Conservation (phyloP, 495 filamentous ascomycete species). For the Astrocystis sublimbata region DNA sequence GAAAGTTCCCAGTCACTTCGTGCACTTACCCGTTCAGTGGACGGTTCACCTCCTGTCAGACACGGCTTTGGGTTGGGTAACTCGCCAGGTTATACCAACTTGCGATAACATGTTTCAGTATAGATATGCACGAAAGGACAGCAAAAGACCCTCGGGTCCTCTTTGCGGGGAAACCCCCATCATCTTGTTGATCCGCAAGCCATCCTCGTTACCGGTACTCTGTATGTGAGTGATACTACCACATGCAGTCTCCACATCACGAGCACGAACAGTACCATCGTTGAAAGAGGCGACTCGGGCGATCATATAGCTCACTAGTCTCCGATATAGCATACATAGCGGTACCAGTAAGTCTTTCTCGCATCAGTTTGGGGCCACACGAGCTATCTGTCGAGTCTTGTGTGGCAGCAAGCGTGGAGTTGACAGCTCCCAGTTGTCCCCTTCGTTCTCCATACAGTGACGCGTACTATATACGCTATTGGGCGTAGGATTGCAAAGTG, state of each 20-base stretch:
- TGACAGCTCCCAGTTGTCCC: neutral
- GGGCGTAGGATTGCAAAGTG: neutral
- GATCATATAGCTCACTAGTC: neutral
- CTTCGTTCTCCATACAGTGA: neutral
- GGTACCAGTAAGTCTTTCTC: no score
- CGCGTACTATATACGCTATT: neutral
- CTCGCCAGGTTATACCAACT: neutral
- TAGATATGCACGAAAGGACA: neutral
- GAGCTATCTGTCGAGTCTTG: neutral
- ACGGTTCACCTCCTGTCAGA: neutral
- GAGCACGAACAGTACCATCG: conserved; percentile 2
- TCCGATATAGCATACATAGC: neutral
- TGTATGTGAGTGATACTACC: conserved; percentile 3
- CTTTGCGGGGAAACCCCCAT: neutral
- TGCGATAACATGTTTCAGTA: neutral
- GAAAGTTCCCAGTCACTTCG: neutral
- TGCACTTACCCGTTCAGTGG: neutral
- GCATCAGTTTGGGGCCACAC: neutral
- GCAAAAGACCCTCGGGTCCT: conserved; percentile 4
- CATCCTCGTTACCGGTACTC: neutral
- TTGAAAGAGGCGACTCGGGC: neutral
- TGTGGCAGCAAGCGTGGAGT: neutral
- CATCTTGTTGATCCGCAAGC: conserved; percentile 4
- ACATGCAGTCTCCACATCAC: conserved; percentile 12
- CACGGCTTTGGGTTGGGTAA: conserved; percentile 1